phyloP scores from a whole-genome alignment of 176 grass and related monocot genomes.

The Musa beccarii region DNA sequence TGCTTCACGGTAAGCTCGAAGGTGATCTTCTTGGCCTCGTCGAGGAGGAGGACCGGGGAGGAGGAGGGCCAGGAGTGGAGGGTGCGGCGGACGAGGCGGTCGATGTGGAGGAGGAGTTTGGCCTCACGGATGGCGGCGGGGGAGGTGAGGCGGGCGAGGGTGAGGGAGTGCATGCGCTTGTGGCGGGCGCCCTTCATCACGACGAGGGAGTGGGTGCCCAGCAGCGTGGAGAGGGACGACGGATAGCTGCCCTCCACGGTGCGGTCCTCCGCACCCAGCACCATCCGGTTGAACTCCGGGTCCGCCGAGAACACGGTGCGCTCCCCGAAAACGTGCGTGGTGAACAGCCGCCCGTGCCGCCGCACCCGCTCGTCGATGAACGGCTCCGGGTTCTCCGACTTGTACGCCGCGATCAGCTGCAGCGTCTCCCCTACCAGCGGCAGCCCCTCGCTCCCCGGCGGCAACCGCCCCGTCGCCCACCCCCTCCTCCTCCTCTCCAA shows the following conservation, averaged over 20 bases:
- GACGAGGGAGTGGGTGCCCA: constrained; percentile 65
- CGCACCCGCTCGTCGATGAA: constrained; percentile 71
- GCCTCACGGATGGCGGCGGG: constrained; percentile 33
- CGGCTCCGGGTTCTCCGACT: constrained; percentile 69
- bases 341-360: constrained; percentile 60
- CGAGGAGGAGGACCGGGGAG: constrained; percentile 50
- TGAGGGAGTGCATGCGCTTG: constrained; percentile 81
- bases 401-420: constrained; percentile 76
- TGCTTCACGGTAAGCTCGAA: constrained; percentile 94
- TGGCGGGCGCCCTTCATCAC: constrained; percentile 55
- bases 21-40: constrained; percentile 94
- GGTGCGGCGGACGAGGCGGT: constrained; percentile 53
- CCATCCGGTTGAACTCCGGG: constrained; percentile 66
- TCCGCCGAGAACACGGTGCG: constrained; percentile 86
- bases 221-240: constrained; percentile 82
- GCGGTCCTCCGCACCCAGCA: constrained; percentile 67
- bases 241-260: constrained; percentile 83
- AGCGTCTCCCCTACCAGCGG: constrained; percentile 82
- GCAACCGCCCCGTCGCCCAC: constrained; percentile 38
- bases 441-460: constrained; percentile 57
- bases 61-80: constrained; percentile 38
- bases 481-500: not conserved
- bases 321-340: constrained; percentile 81
- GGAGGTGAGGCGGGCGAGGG: constrained; percentile 62
- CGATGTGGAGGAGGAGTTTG: constrained; percentile 54